A percentile compares a stretch with the other conserved stretches of the same genome.
Evolutionary conservation across 768 basidiomycete species (phyloP).

Genomic region (Tylopilus cervinicoccineus): DNA sequence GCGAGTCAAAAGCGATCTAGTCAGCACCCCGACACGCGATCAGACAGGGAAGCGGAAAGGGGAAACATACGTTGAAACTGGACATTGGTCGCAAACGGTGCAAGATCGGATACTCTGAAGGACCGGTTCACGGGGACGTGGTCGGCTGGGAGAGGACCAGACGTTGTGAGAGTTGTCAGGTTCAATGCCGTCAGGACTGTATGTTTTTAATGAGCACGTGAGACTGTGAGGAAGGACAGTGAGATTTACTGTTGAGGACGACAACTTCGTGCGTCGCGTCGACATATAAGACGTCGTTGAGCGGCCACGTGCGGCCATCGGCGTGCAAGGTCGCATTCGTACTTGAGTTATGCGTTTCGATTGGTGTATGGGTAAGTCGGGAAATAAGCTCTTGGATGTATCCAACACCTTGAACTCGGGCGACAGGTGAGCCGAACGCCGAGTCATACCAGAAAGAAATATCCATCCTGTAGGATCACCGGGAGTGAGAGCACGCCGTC

Average conservation of each 20-base stretch:
- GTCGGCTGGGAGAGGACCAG: constrained; percentile 72
- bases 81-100: constrained; percentile 86
- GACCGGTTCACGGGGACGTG: constrained; percentile 63
- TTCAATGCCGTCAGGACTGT: constrained; percentile 83
- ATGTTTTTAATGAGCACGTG: not conserved
- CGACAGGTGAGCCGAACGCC: constrained; percentile 79
- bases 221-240: not conserved
- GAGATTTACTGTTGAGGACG: constrained; percentile 65
- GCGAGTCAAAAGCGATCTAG: not conserved
- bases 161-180: constrained; percentile 63
- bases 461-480: constrained; percentile 14
- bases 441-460: constrained; percentile 49
- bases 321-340: constrained; percentile 83
- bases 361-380: constrained; percentile 73
- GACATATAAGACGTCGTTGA: constrained; percentile 71
- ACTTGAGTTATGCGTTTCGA: constrained; percentile 68
- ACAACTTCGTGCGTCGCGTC: constrained; percentile 94
- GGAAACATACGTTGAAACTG: constrained; percentile 77
- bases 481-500: not conserved
- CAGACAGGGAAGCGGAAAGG: constrained; percentile 17
- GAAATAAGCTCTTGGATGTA: constrained; percentile 82
- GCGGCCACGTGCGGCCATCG: constrained; percentile 63
- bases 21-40: not conserved
- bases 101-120: constrained; percentile 72
- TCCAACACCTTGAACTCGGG: constrained; percentile 72